Base-by-base conservation (phyloP, 352 stramenopile genomes). In the Phytophthora pistaciae region DNA sequence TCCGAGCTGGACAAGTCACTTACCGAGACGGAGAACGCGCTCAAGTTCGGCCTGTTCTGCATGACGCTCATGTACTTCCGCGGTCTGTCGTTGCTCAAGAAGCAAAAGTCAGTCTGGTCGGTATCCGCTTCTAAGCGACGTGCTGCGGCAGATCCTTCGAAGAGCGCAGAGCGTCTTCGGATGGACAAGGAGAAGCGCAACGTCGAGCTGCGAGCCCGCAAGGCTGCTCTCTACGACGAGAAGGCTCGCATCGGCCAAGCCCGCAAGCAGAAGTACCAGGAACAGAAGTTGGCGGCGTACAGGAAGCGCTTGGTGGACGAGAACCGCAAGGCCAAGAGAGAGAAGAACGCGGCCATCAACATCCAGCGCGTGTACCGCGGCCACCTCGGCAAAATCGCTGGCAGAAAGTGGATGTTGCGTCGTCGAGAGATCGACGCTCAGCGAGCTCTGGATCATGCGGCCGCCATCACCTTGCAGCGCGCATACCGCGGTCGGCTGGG, bases 21-120 rank as follows among this genome's bases (percentile, higher is more conserved):
- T 40, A 86, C 82, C 11, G 90, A 96, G 64, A 97, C 94, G 16
- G 95, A 99, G 77, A 85, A 85, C 16, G 97, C 91, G n/a, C 84
- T 99, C n/a, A 97, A 96, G 31, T 99, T 98, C 68, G 96, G 94
- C 11, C 70, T 99, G 20, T 99, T 99, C 68, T 98, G 83, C 75
- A 91, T 99, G 74, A 98, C 95, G 36, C 85, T 99, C 48, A 98
- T 98, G 95, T 99, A 99, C 77, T 99, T 99, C 58, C 85, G 94
- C 49, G 93, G 91, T 4, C 80, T 98, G 57, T 92, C 91, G 13
- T 66, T 97, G 59, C 77, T 98, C 13, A 88, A 89, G 60, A 87
- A 94, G 36, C 92, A 98, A 66, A 90, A 95, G 52, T 77, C 70
- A 2, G 72, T 85, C 10, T 98, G 91, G 91, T 91, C 83, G 5